A percentile compares a stretch with the other conserved stretches of the same genome.
phyloP scores from a whole-genome alignment of 805 yeast genomes.

The Schizosaccharomyces osmophilus region DNA sequence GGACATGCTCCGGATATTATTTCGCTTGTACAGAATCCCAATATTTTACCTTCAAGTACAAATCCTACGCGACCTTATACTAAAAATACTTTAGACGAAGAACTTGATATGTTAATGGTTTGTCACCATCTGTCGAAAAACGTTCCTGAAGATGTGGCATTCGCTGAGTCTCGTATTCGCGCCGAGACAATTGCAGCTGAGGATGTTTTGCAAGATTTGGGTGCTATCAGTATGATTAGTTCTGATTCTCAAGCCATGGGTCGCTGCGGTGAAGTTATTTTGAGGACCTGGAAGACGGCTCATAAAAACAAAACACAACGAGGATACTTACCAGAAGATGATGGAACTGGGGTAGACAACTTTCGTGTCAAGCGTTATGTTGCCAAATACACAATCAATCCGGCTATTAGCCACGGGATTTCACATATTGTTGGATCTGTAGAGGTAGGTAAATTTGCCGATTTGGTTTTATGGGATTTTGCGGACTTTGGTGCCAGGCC shows the following conservation, averaged over 20 bases:
- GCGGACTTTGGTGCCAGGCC: constrained; percentile 2
- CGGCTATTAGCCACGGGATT: constrained; percentile 1
- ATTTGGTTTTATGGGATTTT: constrained; percentile 1
- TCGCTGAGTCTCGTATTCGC: constrained; percentile 3
- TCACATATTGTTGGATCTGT: neutral
- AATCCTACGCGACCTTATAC: constrained; percentile 2
- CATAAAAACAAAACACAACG: constrained; percentile 1
- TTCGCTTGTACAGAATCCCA: neutral
- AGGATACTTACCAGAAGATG: constrained; percentile 2
- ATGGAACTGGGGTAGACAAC: constrained; percentile 1
- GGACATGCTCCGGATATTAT: constrained; percentile 3
- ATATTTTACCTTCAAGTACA: constrained; percentile 2
- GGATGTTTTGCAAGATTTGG: constrained; percentile 3
- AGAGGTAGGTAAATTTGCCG: constrained; percentile 2
- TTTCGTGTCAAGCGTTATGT: constrained; percentile 3
- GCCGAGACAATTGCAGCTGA: constrained; percentile 3
- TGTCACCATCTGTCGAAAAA: constrained; percentile 1
- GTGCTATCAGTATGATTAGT: constrained; percentile 3
- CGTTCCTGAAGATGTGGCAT: constrained; percentile 3
- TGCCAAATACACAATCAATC: constrained; percentile 2
- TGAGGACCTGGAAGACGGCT: constrained; percentile 3
- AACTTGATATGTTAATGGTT: constrained; percentile 3
- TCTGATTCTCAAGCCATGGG: constrained; percentile 4
- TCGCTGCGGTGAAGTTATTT: constrained; percentile 3
- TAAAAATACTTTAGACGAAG: constrained; percentile 1